Conservation (phyloP, 305 asterid genomes). For the Fraxinus latifolia region DNA sequence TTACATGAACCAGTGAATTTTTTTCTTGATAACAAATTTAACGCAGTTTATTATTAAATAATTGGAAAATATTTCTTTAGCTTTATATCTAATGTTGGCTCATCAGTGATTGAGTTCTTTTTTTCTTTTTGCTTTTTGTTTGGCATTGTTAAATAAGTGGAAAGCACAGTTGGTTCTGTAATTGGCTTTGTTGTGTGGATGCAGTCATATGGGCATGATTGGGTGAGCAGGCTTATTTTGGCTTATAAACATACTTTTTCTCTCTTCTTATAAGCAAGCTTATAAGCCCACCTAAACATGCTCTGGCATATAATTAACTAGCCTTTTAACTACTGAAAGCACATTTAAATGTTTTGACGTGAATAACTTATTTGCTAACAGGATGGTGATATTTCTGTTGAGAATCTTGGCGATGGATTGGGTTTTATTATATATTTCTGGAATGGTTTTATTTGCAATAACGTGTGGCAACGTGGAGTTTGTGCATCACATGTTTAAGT, state of each 20-base stretch:
- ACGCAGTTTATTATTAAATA: neutral
- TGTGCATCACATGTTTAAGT: constrained; percentile 17
- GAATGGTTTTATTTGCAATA: constrained; percentile 11
- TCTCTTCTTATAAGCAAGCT: neutral
- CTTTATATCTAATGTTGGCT: neutral
- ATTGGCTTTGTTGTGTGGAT: neutral
- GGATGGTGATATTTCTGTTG: neutral
- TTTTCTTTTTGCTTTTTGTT: neutral
- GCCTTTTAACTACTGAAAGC: neutral
- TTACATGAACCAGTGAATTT: neutral
- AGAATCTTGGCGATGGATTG: neutral
- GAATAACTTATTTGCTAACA: neutral
- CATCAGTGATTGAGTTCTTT: neutral
- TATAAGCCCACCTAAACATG: neutral
- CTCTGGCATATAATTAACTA: neutral
- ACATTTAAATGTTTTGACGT: neutral
- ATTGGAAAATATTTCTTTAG: neutral
- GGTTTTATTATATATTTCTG: neutral
- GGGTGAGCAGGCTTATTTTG: neutral
- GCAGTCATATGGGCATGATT: neutral
- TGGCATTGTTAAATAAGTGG: neutral
- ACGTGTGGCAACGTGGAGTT: neutral
- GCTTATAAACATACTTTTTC: neutral
- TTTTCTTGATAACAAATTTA: neutral
- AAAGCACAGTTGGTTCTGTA: neutral